A percentile compares a stretch with the other conserved stretches of the same genome.
Evolutionary conservation across 768 basidiomycete genomes (phyloP).

Genomic region (Brasilioporus rufonigricans): DNA sequence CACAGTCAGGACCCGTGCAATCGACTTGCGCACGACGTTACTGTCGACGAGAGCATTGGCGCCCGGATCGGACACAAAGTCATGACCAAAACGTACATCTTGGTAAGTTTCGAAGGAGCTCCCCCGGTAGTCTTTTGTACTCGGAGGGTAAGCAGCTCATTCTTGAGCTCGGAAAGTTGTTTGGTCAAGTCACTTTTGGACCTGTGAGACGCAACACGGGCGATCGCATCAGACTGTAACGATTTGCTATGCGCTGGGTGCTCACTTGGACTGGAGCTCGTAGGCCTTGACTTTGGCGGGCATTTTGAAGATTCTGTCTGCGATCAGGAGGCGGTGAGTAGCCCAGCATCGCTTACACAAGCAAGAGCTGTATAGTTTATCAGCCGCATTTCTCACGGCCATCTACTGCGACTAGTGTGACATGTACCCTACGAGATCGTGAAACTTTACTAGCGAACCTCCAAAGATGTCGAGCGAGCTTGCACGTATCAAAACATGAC

Average conservation of each 20-base stretch:
- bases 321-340: slow-evolving; percentile 35
- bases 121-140: slow-evolving; percentile 99
- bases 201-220: slow-evolving; percentile 40
- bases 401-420: not conserved
- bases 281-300: slow-evolving; percentile 94
- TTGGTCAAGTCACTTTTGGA: slow-evolving; percentile 96
- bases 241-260: slow-evolving; percentile 1
- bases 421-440: slow-evolving; percentile 39
- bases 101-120: slow-evolving; percentile 92
- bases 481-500: not conserved
- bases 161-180: slow-evolving; percentile 92
- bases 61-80: not conserved
- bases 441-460: slow-evolving; percentile 58
- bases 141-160: slow-evolving; percentile 87
- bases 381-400: slow-evolving; percentile 40
- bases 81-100: slow-evolving; percentile 68
- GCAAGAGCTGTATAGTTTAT: slow-evolving; percentile 40
- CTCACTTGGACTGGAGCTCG: slow-evolving; percentile 94
- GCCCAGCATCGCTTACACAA: slow-evolving; percentile 35
- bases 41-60: slow-evolving; percentile 41
- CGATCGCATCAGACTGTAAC: slow-evolving; percentile 7
- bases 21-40: slow-evolving; percentile 94
- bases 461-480: slow-evolving; percentile 74
- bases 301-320: slow-evolving; percentile 51
- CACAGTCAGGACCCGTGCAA: slow-evolving; percentile 96